Conservation (phyloP, 805 yeast genomes). For the Candida railenensis region DNA sequence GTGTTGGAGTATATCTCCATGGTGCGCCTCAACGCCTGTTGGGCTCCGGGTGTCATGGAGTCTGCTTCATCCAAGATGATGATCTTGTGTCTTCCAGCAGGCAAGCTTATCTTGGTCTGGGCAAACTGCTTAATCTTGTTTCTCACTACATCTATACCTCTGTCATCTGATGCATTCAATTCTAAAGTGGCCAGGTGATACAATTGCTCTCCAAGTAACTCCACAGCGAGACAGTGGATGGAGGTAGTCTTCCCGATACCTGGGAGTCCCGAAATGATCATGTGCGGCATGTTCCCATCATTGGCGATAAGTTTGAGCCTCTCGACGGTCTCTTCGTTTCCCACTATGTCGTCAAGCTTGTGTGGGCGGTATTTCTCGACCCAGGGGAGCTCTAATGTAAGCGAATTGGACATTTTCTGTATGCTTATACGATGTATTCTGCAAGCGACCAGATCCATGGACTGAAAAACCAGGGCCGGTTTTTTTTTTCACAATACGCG, state of each 20-base stretch:
- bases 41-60: conserved; percentile 96
- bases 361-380: conserved; percentile 96
- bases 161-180: conserved; percentile 92
- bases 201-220: conserved; percentile 65
- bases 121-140: conserved; percentile 95
- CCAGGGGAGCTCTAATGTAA: conserved; percentile 41
- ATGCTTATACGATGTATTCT: too few relatives aligned
- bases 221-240: conserved; percentile 83
- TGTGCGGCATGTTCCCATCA: conserved; percentile 96
- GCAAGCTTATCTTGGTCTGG: conserved; percentile 84
- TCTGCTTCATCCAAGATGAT: conserved; percentile 94
- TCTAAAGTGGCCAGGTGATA: conserved; percentile 85
- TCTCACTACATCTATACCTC: conserved; percentile 96
- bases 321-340: conserved; percentile 86
- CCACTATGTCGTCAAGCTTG: conserved; percentile 79
- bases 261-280: conserved; percentile 93
- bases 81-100: conserved; percentile 89
- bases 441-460: not conserved
- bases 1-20: conserved; percentile 96
- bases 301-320: conserved; percentile 79
- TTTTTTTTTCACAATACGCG: not conserved
- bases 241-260: conserved; percentile 98
- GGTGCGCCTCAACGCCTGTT: conserved; percentile 88
- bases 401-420: conserved; percentile 5
- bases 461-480: not conserved